Conservation (phyloP, 768 basidiomycete species). For the Jaapia argillacea region DNA sequence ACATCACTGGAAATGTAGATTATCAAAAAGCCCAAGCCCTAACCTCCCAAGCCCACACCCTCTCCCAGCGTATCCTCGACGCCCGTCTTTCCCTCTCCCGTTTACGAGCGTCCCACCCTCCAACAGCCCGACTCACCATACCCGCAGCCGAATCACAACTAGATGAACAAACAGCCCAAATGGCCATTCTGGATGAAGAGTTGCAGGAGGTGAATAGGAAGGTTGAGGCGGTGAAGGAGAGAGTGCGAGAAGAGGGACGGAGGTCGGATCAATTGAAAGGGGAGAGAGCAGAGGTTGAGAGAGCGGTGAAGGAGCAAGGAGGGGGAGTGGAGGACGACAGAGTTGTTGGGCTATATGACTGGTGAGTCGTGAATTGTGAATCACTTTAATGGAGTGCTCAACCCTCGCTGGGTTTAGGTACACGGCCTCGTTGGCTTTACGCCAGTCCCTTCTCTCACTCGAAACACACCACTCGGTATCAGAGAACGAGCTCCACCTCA, state of each 20-base stretch:
- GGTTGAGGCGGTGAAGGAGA: constrained; percentile 45
- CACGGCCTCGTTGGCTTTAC: constrained; percentile 53
- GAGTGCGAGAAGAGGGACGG: constrained; percentile 43
- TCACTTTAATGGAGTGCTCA: not conserved
- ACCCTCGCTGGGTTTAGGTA: constrained; percentile 38
- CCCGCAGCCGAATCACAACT: constrained; percentile 64
- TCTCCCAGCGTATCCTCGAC: constrained; percentile 75
- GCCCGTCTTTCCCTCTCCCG: constrained; percentile 72
- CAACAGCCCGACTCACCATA: constrained; percentile 67
- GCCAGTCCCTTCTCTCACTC: constrained; percentile 52
- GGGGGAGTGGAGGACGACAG: constrained; percentile 50
- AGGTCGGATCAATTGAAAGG: constrained; percentile 50
- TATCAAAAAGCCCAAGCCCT: constrained; percentile 44
- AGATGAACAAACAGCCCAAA: constrained; percentile 65
- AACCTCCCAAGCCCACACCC: constrained; percentile 41
- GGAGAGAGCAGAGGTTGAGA: constrained; percentile 62
- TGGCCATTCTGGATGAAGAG: constrained; percentile 67
- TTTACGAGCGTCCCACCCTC: constrained; percentile 68
- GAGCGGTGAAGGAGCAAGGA: constrained; percentile 46
- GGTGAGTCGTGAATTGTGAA: constrained; percentile 30
- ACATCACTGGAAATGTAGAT: constrained; percentile 34
- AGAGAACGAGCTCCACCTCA: constrained; percentile 70
- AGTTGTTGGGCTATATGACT: constrained; percentile 56
- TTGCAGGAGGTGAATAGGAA: constrained; percentile 41
- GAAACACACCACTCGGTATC: constrained; percentile 48